phyloP scores from a whole-genome alignment of 768 basidiomycete species.

The Leccinum variicolor region DNA sequence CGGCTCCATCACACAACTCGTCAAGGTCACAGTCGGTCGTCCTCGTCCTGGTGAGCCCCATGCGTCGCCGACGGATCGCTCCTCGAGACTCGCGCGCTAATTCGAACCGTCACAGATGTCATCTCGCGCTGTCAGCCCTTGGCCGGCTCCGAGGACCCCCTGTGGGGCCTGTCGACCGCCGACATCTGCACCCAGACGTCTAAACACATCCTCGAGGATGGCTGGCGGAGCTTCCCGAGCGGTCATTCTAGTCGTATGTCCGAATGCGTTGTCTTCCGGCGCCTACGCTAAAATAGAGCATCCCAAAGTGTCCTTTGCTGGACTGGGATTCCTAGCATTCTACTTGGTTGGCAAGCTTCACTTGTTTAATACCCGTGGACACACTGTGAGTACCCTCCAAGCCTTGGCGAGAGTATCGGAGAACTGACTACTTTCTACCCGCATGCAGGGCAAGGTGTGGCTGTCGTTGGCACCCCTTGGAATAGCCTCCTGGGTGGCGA shows the following conservation, averaged over 20 bases:
- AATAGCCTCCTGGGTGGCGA: slow-evolving; percentile 69
- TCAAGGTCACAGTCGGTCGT: slow-evolving; percentile 83
- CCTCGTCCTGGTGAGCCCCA: slow-evolving; percentile 69
- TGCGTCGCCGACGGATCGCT: background rate
- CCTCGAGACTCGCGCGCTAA: background rate
- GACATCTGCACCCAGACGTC: slow-evolving; percentile 77
- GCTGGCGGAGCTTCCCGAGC: slow-evolving; percentile 89
- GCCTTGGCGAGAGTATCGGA: background rate
- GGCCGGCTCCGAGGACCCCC: slow-evolving; percentile 59
- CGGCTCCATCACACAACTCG: slow-evolving; percentile 74
- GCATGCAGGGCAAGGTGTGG: slow-evolving; percentile 71
- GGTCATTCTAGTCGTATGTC: slow-evolving; percentile 83
- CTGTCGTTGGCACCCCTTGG: slow-evolving; percentile 69
- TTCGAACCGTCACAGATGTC: slow-evolving; percentile 14
- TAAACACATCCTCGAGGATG: slow-evolving; percentile 58
- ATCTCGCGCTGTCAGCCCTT: slow-evolving; percentile 57
- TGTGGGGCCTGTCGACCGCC: slow-evolving; percentile 65
- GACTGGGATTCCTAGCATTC: slow-evolving; percentile 83
- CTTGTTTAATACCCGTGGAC: slow-evolving; percentile 77
- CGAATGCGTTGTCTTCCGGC: background rate
- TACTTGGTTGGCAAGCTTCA: slow-evolving; percentile 92
- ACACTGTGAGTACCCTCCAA: slow-evolving; percentile 45
- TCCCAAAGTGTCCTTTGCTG: slow-evolving; percentile 79
- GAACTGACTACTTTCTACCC: background rate
- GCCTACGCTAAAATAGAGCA: background rate